Conservation (phyloP, 2,329 filamentous ascomycete species). For the Fusarium napiforme region DNA sequence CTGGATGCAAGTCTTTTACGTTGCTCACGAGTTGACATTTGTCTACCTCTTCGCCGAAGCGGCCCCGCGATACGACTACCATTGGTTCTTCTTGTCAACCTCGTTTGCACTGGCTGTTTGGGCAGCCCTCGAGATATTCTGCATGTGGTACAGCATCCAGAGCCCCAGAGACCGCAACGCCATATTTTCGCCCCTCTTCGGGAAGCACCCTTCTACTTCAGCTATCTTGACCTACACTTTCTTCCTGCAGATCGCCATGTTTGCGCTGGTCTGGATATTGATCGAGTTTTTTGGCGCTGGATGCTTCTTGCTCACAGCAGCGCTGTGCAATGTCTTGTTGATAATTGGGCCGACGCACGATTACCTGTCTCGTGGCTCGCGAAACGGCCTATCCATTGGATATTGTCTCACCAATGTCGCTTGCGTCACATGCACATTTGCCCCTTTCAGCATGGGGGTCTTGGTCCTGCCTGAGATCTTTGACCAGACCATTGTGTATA, state of each 20-base stretch:
- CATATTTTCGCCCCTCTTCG: not conserved
- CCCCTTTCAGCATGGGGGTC: conserved; percentile 5
- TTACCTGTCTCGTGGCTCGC: conserved; percentile 1
- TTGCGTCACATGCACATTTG: conserved; percentile 5
- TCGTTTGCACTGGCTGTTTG: not conserved
- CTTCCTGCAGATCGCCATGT: not conserved
- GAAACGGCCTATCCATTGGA: not conserved
- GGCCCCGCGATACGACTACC: not conserved
- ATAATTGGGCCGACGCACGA: conserved; percentile 4
- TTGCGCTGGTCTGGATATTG: not conserved
- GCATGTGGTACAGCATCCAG: not conserved
- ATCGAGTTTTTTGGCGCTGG: rapidly evolving
- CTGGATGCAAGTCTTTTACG: conserved; percentile 13
- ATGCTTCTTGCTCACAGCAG: not conserved
- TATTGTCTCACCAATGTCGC: conserved; percentile 13
- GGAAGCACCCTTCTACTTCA: not conserved
- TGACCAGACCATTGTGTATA: not conserved
- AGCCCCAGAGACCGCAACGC: not conserved
- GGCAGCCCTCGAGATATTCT: not conserved
- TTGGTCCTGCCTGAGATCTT: conserved; percentile 9
- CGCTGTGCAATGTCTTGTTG: conserved; percentile 10
- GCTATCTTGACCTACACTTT: not conserved
- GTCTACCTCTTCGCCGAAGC: not conserved
- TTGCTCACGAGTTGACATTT: not conserved
- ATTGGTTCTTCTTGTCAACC: not conserved